Conservation (phyloP, 371 early-diverging fungal genomes). For the Chytridiales sp. region DNA sequence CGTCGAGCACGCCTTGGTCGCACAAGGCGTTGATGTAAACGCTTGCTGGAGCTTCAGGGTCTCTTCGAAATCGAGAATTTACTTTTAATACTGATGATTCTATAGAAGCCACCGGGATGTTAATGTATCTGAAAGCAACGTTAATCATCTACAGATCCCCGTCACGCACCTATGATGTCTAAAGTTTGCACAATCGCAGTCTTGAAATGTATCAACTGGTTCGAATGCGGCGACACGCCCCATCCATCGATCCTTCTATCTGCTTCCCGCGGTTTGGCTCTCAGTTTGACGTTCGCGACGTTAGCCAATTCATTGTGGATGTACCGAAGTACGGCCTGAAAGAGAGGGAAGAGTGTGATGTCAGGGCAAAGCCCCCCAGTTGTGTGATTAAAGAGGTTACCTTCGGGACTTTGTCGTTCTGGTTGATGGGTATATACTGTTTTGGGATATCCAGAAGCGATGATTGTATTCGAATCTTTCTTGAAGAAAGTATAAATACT, state of each 20-base stretch:
- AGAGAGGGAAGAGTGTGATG: not conserved
- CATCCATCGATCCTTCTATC: conserved; percentile 61
- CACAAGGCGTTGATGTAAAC: conserved; percentile 13
- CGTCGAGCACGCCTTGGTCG: conserved; percentile 2
- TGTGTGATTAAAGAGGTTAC: conserved; percentile 32
- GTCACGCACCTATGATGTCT: conserved; percentile 62
- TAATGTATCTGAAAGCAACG: conserved; percentile 22
- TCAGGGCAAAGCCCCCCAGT: not conserved
- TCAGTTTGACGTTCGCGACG: conserved; percentile 49
- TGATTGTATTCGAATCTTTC: conserved; percentile 51
- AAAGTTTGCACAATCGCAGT: conserved; percentile 65
- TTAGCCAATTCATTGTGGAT: conserved; percentile 58
- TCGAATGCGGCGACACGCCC: conserved; percentile 35
- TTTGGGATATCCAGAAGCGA: conserved; percentile 70
- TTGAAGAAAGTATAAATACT: conserved; percentile 29
- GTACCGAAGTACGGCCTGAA: conserved; percentile 57
- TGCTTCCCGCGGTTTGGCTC: conserved; percentile 57
- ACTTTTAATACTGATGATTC: conserved; percentile 3
- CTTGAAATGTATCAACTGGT: conserved; percentile 60
- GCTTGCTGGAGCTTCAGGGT: not conserved
- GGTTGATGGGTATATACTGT: conserved; percentile 63
- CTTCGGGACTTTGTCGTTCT: conserved; percentile 64
- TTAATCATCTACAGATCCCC: no score
- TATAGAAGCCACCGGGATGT: not conserved
- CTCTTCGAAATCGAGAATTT: conserved; percentile 4